phyloP scores from a whole-genome alignment of 108 stramenopile species.

The Skeletonema costatum region DNA sequence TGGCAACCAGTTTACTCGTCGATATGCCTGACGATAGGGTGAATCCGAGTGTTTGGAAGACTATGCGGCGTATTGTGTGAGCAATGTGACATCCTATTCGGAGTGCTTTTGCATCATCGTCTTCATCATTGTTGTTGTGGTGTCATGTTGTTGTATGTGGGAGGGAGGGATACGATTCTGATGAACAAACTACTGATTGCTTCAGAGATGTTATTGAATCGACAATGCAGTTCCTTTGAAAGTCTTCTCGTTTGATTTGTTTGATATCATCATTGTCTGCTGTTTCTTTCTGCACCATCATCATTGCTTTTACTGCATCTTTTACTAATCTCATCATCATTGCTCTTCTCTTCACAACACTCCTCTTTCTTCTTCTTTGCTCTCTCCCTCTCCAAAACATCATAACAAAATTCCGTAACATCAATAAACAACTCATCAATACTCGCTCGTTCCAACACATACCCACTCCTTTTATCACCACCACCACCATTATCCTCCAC shows the following conservation, averaged over 20 bases:
- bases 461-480: conserved; percentile 29
- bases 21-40: conserved; percentile 84
- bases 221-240: conserved; percentile 16
- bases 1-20: conserved; percentile 79
- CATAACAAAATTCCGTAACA: conserved; percentile 73
- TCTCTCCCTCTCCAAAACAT: not conserved
- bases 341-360: not conserved
- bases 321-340: not conserved
- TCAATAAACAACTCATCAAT: conserved; percentile 90
- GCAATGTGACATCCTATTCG: conserved; percentile 65
- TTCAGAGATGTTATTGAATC: conserved; percentile 20
- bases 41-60: conserved; percentile 68
- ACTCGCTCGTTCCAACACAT: conserved; percentile 78
- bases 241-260: conserved; percentile 2
- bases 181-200: conserved; percentile 38
- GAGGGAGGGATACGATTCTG: not conserved
- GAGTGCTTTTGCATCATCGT: conserved; percentile 34
- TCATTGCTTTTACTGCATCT: not conserved
- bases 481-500: not conserved
- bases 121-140: conserved; percentile 12
- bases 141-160: not conserved
- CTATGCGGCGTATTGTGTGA: conserved; percentile 50
- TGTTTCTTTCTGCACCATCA: conserved; percentile 5
- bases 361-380: conserved; percentile 2
- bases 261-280: not conserved